Conservation (phyloP, 441 rosid species). For the Erysimum cheiri region DNA sequence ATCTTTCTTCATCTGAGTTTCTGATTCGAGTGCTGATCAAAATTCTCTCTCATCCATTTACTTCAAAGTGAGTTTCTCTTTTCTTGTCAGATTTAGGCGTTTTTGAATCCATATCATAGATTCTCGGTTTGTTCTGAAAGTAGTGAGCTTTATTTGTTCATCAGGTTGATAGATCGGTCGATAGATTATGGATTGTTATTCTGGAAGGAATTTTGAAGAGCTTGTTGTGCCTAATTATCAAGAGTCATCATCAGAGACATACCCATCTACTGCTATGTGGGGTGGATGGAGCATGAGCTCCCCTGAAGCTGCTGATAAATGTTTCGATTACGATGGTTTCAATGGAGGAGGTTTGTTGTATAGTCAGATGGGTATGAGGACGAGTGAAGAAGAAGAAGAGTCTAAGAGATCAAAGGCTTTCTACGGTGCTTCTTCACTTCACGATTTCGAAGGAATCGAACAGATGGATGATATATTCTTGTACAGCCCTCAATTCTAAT, state of each 20-base stretch:
- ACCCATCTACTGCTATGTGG: constrained; percentile 59
- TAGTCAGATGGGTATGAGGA: constrained; percentile 44
- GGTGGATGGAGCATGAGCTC: constrained; percentile 57
- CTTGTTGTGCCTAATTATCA: constrained; percentile 62
- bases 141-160: neutral
- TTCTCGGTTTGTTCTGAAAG: constrained; percentile 30
- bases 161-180: constrained; percentile 20
- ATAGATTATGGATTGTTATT: constrained; percentile 65
- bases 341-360: constrained; percentile 29
- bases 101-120: constrained; percentile 1
- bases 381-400: constrained; percentile 43
- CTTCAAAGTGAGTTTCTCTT: constrained; percentile 34
- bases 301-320: constrained; percentile 48
- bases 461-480: constrained; percentile 71
- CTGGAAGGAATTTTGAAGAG: constrained; percentile 51
- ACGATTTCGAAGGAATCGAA: constrained; percentile 56
- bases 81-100: neutral
- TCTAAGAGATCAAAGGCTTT: constrained; percentile 37
- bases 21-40: constrained; percentile 15
- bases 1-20: constrained; percentile 32
- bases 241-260: constrained; percentile 49
- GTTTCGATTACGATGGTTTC: constrained; percentile 44
- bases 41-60: constrained; percentile 10
- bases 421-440: constrained; percentile 45
- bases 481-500: constrained; percentile 50